These are phyloP conservation scores for Puccinia novopanici DNA, from an alignment of 1,284 basidiomycete species.

Conservation along the genomic window DNA sequence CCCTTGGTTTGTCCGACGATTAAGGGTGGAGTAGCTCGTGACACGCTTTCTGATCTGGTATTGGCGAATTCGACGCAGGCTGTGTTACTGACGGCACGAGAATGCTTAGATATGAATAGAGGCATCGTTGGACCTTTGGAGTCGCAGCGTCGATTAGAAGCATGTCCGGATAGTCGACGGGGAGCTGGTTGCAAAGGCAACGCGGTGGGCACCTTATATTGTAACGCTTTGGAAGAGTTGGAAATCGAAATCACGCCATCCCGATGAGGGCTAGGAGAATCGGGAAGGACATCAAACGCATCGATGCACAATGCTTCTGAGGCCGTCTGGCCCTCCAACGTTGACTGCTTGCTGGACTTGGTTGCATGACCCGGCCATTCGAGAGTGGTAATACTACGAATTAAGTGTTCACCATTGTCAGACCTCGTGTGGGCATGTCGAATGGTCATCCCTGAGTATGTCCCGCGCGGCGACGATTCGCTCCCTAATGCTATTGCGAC, in stretches of 20 bases:
- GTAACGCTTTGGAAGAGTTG: slow-evolving; percentile 8
- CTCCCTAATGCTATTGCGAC: slow-evolving; percentile 27
- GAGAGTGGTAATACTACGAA: background rate
- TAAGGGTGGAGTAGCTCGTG: background rate
- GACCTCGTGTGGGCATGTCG: slow-evolving; percentile 19
- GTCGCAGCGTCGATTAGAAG: background rate
- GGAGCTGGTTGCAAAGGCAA: slow-evolving; percentile 40
- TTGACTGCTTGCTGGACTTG: background rate
- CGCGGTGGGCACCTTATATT: slow-evolving; percentile 13
- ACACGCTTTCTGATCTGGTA: background rate
- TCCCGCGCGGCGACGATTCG: slow-evolving; percentile 12
- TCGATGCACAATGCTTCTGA: background rate
- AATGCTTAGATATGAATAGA: slow-evolving; percentile 34
- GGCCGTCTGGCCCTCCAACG: background rate
- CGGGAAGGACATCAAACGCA: background rate
- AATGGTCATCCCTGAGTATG: background rate
- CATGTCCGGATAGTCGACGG: slow-evolving; percentile 7
- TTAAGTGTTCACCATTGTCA: background rate
- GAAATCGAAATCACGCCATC: slow-evolving; percentile 11
- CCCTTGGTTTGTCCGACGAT: too few species aligned
- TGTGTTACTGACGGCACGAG: background rate
- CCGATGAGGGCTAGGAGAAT: background rate
- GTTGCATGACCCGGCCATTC: background rate
- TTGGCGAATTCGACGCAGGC: too few species aligned
- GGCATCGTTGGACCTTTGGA: slow-evolving; percentile 17